Evolutionary conservation across 192 early-diverging fungal genomes (phyloP).

Genomic region (Backusella luteola): DNA sequence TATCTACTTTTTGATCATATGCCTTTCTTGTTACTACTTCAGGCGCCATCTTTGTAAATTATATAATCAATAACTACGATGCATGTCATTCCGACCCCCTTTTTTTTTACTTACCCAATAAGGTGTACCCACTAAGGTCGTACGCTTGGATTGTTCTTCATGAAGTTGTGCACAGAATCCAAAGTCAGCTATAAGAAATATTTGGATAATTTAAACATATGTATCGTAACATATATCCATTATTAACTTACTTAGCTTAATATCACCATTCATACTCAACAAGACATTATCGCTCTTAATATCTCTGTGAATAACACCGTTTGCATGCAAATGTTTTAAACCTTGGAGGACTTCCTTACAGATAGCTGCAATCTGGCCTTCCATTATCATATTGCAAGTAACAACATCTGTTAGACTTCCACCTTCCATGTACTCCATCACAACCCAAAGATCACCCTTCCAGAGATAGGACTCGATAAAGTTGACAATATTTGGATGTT

Average conservation of each 20-base stretch:
- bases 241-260: conserved; percentile 64
- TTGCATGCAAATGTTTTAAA: conserved; percentile 72
- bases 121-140: conserved; percentile 86
- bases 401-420: conserved; percentile 84
- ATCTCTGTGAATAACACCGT: conserved; percentile 83
- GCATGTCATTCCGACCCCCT: not conserved
- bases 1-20: conserved; percentile 91
- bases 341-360: conserved; percentile 77
- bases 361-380: conserved; percentile 84
- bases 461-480: conserved; percentile 82
- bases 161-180: conserved; percentile 83
- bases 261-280: conserved; percentile 61
- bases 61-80: not conserved
- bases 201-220: not conserved
- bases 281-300: conserved; percentile 88
- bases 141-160: conserved; percentile 70
- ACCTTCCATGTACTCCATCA: conserved; percentile 95
- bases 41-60: conserved; percentile 77
- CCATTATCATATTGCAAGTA: conserved; percentile 75
- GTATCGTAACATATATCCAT: not conserved
- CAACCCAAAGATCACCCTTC: conserved; percentile 85
- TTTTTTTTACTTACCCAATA: conserved; percentile 64
- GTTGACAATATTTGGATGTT: conserved; percentile 87
- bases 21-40: conserved; percentile 92
- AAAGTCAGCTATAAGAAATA: conserved; percentile 67